A percentile compares a stretch with the other conserved stretches of the same genome.
Evolutionary conservation across 495 filamentous ascomycete genomes (phyloP).

Genomic region (Lophiotrema nucula): DNA sequence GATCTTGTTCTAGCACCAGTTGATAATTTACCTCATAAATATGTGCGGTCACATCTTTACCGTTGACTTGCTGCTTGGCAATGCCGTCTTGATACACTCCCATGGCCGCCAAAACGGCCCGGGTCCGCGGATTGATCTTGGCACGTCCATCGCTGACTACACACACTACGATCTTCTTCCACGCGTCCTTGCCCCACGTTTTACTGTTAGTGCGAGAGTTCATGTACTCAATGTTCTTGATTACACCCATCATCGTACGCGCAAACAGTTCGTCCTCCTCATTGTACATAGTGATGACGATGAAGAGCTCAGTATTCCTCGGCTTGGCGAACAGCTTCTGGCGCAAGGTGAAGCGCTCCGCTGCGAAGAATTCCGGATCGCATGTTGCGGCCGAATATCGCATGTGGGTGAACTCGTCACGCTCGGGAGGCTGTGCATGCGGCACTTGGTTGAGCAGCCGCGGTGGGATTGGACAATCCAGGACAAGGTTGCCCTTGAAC

Average conservation of each 20-base stretch:
- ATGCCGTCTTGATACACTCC: constrained; percentile 98
- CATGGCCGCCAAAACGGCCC: constrained; percentile 85
- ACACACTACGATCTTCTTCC: constrained; percentile 99
- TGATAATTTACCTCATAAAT: constrained; percentile 74
- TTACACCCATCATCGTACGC: constrained; percentile 92
- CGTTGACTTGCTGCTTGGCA: constrained; percentile 96
- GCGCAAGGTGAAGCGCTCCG: constrained; percentile 86
- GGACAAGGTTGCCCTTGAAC: constrained; percentile 94
- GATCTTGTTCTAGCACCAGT: neutral
- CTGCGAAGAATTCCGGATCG: constrained; percentile 84
- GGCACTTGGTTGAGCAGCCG: constrained; percentile 80
- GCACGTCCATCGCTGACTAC: constrained; percentile 97
- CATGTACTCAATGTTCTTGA: constrained; percentile 99
- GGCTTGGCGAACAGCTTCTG: constrained; percentile 93
- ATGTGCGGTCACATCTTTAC: constrained; percentile 95
- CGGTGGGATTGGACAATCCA: constrained; percentile 95
- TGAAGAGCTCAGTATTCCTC: constrained; percentile 93
- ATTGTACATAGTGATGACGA: constrained; percentile 99
- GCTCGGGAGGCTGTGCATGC: constrained; percentile 74
- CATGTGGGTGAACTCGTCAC: constrained; percentile 99
- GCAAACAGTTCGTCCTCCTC: constrained; percentile 97
- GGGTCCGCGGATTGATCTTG: constrained; percentile 93
- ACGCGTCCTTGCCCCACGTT: constrained; percentile 97
- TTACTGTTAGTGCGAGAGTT: constrained; percentile 85
- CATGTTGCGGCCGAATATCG: constrained; percentile 95